Evolutionary conservation across 2,329 filamentous ascomycete genomes (phyloP).

Genomic region (Trichoderma sp.): DNA sequence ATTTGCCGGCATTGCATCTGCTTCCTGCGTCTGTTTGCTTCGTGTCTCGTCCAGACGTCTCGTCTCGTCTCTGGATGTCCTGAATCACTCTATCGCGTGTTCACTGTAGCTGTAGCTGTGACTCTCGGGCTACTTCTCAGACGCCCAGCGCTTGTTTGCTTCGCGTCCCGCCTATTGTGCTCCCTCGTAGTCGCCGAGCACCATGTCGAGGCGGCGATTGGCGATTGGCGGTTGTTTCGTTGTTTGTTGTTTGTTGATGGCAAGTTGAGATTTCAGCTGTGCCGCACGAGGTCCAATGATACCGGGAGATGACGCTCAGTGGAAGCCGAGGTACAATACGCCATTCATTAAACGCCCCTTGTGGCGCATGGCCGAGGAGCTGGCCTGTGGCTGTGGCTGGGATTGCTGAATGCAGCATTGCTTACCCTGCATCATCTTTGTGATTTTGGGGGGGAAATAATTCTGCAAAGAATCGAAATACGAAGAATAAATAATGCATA

Average conservation of each 20-base stretch:
- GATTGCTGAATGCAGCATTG: neutral
- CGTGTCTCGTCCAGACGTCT: neutral
- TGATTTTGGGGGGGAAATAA: neutral
- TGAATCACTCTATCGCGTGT: neutral
- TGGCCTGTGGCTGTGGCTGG: neutral
- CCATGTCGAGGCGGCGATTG: constrained; percentile 3
- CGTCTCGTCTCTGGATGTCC: no score
- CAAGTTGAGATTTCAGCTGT: constrained; percentile 1
- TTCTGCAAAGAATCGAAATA: neutral
- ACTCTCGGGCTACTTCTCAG: neutral
- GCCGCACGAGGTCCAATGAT: constrained; percentile 4
- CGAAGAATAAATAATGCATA: neutral
- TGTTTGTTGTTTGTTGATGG: constrained; percentile 2
- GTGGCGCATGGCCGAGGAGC: neutral
- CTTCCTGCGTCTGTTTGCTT: neutral
- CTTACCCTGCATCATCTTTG: neutral
- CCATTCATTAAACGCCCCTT: neutral
- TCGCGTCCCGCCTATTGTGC: neutral
- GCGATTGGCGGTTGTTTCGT: neutral
- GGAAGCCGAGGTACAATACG: constrained; percentile 8
- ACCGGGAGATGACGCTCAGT: constrained; percentile 4
- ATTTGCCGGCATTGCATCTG: constrained; percentile 11
- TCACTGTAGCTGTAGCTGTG: neutral
- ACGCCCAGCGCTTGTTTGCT: neutral
- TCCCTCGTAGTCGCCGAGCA: neutral